Evolutionary conservation across 2,329 filamentous ascomycete species (phyloP).

Genomic region (Fusarium sp.): DNA sequence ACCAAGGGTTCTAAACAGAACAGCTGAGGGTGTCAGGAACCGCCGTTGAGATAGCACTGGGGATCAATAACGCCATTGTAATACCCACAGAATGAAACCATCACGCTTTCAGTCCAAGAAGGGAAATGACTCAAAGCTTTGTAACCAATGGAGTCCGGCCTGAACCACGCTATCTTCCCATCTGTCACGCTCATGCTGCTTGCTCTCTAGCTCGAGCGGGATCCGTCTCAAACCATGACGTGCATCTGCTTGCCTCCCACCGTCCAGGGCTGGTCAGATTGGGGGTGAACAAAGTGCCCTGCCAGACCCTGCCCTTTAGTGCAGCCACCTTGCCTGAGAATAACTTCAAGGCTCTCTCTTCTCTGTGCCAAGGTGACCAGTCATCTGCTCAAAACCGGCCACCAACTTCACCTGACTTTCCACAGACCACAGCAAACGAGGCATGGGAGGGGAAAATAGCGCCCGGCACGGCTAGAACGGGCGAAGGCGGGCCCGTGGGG

Average conservation of each 20-base stretch:
- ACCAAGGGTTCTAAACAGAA: neutral
- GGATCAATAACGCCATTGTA: constrained; percentile 39
- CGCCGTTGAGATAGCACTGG: constrained; percentile 26
- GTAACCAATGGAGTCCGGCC: neutral
- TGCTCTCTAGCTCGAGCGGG: constrained; percentile 32
- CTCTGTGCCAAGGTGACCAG: constrained; percentile 36
- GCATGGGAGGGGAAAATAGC: constrained; percentile 4
- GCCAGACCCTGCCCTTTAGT: neutral
- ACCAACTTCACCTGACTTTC: constrained; percentile 4
- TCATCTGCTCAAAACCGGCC: constrained; percentile 29
- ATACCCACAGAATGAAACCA: constrained; percentile 18
- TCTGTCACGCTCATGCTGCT: constrained; percentile 39
- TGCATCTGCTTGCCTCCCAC: constrained; percentile 35
- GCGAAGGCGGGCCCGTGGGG: constrained; percentile 31
- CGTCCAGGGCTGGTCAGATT: constrained; percentile 14
- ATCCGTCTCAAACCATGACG: constrained; percentile 44
- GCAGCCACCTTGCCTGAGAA: constrained; percentile 36
- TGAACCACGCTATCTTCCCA: constrained; percentile 36
- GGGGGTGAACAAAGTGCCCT: constrained; percentile 23
- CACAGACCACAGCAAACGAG: neutral
- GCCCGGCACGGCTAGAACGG: constrained; percentile 13
- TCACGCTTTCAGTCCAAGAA: neutral
- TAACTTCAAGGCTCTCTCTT: constrained; percentile 18
- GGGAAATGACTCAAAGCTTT: neutral
- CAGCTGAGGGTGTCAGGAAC: constrained; percentile 25